These are phyloP conservation scores for Turnera subulata DNA, from an alignment of 345 rosid species.

Conservation along the genomic window DNA sequence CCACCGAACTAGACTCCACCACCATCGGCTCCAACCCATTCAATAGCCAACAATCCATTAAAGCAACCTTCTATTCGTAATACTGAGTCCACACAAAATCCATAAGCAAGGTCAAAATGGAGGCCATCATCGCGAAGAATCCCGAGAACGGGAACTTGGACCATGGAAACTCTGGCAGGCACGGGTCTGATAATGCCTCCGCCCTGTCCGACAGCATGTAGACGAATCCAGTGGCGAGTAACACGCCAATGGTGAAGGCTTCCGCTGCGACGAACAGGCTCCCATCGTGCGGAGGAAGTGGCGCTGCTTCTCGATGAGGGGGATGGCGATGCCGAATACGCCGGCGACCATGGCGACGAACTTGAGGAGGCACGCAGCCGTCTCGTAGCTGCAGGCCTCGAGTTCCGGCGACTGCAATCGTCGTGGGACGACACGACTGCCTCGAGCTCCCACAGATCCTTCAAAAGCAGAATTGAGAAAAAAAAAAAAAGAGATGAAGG, in stretches of 20 bases:
- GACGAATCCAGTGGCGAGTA: slow-evolving; percentile 91
- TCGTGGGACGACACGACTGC: slow-evolving; percentile 30
- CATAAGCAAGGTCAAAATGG: slow-evolving; percentile 64
- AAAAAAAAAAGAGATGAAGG: too few species aligned
- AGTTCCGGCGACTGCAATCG: slow-evolving; percentile 37
- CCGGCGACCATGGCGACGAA: slow-evolving; percentile 66
- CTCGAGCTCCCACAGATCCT: slow-evolving; percentile 38
- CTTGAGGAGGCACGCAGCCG: slow-evolving; percentile 56
- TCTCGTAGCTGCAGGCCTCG: slow-evolving; percentile 59
- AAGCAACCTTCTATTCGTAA: too few species aligned
- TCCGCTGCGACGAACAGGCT: slow-evolving; percentile 72
- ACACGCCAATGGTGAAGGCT: slow-evolving; percentile 90
- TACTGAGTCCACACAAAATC: slow-evolving; percentile 88
- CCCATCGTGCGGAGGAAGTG: slow-evolving; percentile 52
- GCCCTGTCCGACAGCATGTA: slow-evolving; percentile 81
- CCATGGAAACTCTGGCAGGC: slow-evolving; percentile 76
- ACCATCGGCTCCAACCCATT: too few species aligned
- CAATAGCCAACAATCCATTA: too few species aligned
- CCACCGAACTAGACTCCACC: too few species aligned
- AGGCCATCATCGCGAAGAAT: slow-evolving; percentile 80
- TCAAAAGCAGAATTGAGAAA: slow-evolving; percentile 2
- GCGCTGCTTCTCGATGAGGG: slow-evolving; percentile 61
- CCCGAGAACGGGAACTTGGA: slow-evolving; percentile 76
- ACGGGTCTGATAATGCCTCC: slow-evolving; percentile 51
- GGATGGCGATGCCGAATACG: slow-evolving; percentile 57